These are phyloP conservation scores for Herpetomonas muscarum DNA, from an alignment of 208 protist species.

Conservation along the genomic window DNA sequence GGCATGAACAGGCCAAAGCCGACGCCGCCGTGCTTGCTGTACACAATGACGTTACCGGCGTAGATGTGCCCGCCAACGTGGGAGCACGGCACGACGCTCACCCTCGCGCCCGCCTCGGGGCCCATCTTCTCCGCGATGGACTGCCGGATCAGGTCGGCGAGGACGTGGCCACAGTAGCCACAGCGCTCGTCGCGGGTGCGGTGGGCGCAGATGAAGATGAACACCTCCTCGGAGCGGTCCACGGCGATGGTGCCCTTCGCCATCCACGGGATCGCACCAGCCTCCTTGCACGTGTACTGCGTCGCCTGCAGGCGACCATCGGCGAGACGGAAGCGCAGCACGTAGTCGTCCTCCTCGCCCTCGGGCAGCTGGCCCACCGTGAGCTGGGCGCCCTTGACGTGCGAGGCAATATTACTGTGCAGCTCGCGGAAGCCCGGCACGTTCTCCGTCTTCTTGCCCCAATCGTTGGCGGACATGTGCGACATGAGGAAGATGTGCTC, in stretches of 20 bases:
- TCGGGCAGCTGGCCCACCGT: constrained; percentile 28
- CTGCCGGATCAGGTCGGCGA: constrained; percentile 75
- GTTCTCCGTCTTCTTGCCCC: constrained; percentile 62
- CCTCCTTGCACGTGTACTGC: constrained; percentile 45
- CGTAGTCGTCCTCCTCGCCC: constrained; percentile 42
- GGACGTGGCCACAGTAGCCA: constrained; percentile 85
- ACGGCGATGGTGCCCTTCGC: constrained; percentile 56
- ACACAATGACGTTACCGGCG: constrained; percentile 89
- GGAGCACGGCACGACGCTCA: constrained; percentile 69
- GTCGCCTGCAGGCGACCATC: constrained; percentile 39
- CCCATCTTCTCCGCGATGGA: constrained; percentile 33
- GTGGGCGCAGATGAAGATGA: constrained; percentile 87
- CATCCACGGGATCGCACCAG: constrained; percentile 61
- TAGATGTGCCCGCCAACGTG: constrained; percentile 90
- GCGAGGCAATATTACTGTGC: constrained; percentile 15
- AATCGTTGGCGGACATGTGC: constrained; percentile 50
- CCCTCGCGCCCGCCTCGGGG: constrained; percentile 21
- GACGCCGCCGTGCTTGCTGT: constrained; percentile 74
- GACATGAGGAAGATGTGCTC: constrained; percentile 80
- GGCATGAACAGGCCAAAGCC: constrained; percentile 88
- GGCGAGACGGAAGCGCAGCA: constrained; percentile 58
- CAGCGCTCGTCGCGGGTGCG: constrained; percentile 75
- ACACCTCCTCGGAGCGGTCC: constrained; percentile 74
- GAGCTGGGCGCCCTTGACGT: constrained; percentile 35
- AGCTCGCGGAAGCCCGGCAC: constrained; percentile 56